phyloP scores from a whole-genome alignment of 441 rosid genomes.

The Monsonia emarginata region DNA sequence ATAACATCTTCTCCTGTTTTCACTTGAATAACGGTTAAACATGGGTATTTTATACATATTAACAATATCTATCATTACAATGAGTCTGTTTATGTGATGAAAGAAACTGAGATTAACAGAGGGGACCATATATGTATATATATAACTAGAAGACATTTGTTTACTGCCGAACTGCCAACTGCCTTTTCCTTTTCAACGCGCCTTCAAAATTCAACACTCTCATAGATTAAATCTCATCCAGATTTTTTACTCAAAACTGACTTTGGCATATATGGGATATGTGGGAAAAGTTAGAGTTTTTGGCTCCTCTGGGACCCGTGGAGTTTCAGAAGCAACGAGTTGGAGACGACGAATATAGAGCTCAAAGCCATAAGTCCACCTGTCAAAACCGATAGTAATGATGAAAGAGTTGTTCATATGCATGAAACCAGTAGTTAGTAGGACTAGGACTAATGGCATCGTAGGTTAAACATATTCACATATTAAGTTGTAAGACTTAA shows the following conservation, averaged over 20 bases:
- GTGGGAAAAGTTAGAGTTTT: constrained; percentile 13
- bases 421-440: background rate
- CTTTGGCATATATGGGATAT: background rate
- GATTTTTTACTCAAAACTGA: background rate
- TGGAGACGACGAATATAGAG: constrained; percentile 73
- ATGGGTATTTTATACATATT: background rate
- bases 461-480: background rate
- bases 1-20: background rate
- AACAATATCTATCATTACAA: background rate
- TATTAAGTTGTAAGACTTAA: background rate
- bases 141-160: background rate
- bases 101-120: background rate
- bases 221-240: background rate
- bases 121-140: too few species aligned
- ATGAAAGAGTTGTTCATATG: background rate
- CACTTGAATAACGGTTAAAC: background rate
- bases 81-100: too few species aligned
- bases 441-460: background rate
- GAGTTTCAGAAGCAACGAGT: constrained; percentile 70
- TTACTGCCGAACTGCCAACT: background rate
- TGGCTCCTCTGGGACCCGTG: constrained; percentile 33
- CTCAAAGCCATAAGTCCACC: constrained; percentile 91
- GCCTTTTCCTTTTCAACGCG: background rate
- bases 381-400: constrained; percentile 20
- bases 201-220: background rate